Evolutionary conservation across 139 green algal genomes (phyloP).

Genomic region (Chlorella sp.): DNA sequence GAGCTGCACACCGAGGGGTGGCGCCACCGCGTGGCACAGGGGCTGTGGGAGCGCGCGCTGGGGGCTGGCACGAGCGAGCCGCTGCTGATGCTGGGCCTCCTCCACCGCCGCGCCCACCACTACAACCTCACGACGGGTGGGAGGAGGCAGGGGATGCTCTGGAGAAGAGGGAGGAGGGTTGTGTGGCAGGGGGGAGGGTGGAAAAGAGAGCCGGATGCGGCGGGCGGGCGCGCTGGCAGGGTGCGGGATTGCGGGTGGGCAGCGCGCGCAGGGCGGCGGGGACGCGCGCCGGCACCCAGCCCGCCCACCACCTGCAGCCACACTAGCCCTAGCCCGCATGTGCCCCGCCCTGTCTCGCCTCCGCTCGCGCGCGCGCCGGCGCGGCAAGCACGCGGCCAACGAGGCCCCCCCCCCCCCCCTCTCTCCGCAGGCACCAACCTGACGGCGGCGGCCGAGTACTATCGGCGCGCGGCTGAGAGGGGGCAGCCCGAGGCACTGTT

Average conservation of each 20-base stretch:
- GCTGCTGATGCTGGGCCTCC: conserved; percentile 20
- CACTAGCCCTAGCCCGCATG: no score
- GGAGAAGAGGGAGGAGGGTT: not conserved
- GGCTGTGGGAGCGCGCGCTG: conserved; percentile 4
- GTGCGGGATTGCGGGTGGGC: not conserved
- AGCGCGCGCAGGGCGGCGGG: not conserved
- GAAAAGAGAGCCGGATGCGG: not conserved
- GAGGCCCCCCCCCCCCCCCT: not conserved
- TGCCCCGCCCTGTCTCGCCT: not conserved
- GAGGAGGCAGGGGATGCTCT: not conserved
- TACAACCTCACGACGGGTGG: not conserved
- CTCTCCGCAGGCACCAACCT: conserved; percentile 2
- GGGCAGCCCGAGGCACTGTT: conserved; percentile 19
- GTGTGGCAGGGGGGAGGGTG: not conserved
- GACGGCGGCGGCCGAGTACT: not conserved
- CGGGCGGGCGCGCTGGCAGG: no score
- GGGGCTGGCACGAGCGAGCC: not conserved
- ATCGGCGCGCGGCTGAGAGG: not conserved
- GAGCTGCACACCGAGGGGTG: not conserved
- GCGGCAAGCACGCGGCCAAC: not conserved
- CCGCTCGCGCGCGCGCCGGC: not conserved
- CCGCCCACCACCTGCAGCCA: conserved; percentile 5
- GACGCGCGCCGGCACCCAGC: not conserved
- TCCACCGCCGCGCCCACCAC: not conserved
- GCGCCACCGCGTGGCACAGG: conserved; percentile 3